These are phyloP conservation scores for Diaporthe eres DNA, from an alignment of 2,329 filamentous ascomycete species.

Conservation along the genomic window DNA sequence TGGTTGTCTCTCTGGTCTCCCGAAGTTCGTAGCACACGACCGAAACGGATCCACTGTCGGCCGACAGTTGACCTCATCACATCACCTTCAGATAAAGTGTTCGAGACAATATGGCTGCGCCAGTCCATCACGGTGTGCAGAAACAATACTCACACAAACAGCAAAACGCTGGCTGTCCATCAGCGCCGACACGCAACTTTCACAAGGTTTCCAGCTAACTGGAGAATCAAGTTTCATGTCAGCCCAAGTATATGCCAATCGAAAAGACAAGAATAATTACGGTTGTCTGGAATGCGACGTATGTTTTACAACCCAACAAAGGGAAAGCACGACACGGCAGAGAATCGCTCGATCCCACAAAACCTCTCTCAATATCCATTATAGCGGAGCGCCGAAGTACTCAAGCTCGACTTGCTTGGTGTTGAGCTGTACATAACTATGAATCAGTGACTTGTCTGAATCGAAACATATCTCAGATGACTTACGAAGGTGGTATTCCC, in stretches of 20 bases:
- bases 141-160: neutral
- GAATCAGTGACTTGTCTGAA: neutral
- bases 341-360: no score
- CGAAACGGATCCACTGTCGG: neutral
- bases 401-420: conserved; percentile 6
- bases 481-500: neutral
- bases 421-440: neutral
- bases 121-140: neutral
- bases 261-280: no score
- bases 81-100: no score
- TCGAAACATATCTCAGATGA: neutral
- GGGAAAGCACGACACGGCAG: no score
- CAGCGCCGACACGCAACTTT: neutral
- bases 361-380: neutral
- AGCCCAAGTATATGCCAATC: no score
- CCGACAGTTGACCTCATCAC: no score
- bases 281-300: no score
- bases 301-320: no score
- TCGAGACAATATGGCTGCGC: no score
- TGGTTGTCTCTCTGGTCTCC: neutral
- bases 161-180: neutral
- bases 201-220: neutral
- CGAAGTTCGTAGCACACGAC: neutral
- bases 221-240: no score
- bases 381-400: conserved; percentile 5